These are phyloP conservation scores for Botrytis elliptica DNA, from an alignment of 2,329 filamentous ascomycete species.

Conservation along the genomic window DNA sequence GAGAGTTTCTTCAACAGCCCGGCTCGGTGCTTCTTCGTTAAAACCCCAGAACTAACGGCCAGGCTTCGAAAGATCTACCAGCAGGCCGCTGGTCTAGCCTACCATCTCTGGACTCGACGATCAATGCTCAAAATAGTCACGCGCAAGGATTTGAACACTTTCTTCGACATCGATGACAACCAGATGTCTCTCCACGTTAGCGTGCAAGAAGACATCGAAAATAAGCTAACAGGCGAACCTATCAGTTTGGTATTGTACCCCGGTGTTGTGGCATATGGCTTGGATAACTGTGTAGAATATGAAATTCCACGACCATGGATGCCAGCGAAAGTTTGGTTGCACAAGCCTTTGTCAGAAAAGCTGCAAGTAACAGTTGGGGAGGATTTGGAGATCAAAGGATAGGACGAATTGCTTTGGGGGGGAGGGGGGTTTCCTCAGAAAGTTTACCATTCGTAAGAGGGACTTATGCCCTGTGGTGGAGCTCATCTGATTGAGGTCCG, in stretches of 20 bases:
- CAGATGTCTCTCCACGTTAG: constrained; percentile 18
- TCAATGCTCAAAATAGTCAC: constrained; percentile 20
- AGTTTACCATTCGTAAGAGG: too few relatives aligned
- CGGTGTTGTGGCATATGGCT: constrained; percentile 19
- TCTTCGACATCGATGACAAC: constrained; percentile 17
- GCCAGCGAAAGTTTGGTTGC: constrained; percentile 26
- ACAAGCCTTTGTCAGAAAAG: not conserved
- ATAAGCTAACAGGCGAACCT: constrained; percentile 22
- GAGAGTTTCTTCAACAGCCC: constrained; percentile 14
- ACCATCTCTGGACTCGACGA: constrained; percentile 26
- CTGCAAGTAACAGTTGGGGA: not conserved
- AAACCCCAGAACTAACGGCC: not conserved
- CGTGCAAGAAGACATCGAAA: constrained; percentile 24
- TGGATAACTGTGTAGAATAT: constrained; percentile 26
- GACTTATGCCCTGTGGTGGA: too few relatives aligned
- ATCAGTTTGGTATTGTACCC: constrained; percentile 27
- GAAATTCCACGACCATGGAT: constrained; percentile 25
- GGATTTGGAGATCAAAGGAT: not conserved
- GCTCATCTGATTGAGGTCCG: not conserved
- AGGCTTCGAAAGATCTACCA: constrained; percentile 21
- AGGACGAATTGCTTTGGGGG: not conserved
- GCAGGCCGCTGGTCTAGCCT: constrained; percentile 20
- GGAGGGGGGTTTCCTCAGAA: too few relatives aligned
- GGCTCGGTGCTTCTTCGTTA: constrained; percentile 14
- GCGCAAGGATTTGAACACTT: constrained; percentile 8